These are phyloP conservation scores for Phytophthora pisi DNA, from an alignment of 352 stramenopile species.

Conservation along the genomic window DNA sequence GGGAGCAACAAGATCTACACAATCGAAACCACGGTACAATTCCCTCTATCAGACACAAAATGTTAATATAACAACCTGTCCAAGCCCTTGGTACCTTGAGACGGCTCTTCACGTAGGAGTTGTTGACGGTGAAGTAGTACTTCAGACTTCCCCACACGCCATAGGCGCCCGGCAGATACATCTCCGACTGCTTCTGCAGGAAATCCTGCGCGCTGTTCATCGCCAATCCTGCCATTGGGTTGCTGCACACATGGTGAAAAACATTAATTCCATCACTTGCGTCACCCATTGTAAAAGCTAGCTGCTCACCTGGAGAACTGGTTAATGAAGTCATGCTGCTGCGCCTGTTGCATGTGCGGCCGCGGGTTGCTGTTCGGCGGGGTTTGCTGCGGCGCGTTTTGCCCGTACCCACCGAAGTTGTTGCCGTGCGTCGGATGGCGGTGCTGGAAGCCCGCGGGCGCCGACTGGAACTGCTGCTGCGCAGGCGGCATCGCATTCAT, in stretches of 20 bases:
- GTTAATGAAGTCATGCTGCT: constrained; percentile 75
- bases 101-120: constrained; percentile 88
- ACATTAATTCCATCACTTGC: background rate
- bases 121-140: constrained; percentile 92
- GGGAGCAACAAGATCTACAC: constrained; percentile 81
- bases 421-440: constrained; percentile 33
- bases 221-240: constrained; percentile 83
- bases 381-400: constrained; percentile 29
- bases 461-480: constrained; percentile 44
- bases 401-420: constrained; percentile 36
- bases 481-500: constrained; percentile 30
- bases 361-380: constrained; percentile 31
- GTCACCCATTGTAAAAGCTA: background rate
- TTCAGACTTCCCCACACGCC: constrained; percentile 83
- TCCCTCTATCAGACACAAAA: background rate
- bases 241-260: constrained; percentile 45
- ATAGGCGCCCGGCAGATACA: constrained; percentile 82
- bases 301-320: constrained; percentile 61
- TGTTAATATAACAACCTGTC: background rate
- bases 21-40: background rate
- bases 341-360: constrained; percentile 28
- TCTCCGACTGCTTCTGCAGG: constrained; percentile 80
- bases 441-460: constrained; percentile 37
- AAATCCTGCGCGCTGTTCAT: constrained; percentile 89
- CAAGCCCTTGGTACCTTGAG: constrained; percentile 60